Evolutionary conservation across 2,329 filamentous ascomycete species (phyloP).

Genomic region (Fusarium sp.): DNA sequence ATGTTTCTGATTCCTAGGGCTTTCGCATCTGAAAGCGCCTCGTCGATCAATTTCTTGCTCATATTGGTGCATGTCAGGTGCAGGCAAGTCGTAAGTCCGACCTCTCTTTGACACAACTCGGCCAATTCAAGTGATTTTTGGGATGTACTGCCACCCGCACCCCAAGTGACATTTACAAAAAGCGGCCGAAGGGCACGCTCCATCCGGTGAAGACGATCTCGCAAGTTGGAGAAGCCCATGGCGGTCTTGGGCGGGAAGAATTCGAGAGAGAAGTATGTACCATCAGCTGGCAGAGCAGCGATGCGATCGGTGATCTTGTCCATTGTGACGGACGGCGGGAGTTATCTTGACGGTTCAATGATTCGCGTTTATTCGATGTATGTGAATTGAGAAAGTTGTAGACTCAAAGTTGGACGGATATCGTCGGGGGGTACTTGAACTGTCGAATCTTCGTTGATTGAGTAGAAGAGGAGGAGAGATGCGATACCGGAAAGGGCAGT

Average conservation of each 20-base stretch:
- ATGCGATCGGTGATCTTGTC: slow-evolving; percentile 97
- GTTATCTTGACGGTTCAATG: neutral
- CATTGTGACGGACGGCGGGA: slow-evolving; percentile 57
- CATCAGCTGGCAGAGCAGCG: slow-evolving; percentile 82
- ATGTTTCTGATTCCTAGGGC: slow-evolving; percentile 93
- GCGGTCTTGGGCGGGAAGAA: slow-evolving; percentile 99
- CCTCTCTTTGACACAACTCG: slow-evolving; percentile 91
- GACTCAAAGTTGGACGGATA: slow-evolving; percentile 18
- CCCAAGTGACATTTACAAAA: slow-evolving; percentile 98
- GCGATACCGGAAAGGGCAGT: slow-evolving; percentile 6
- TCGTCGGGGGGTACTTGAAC: slow-evolving; percentile 17
- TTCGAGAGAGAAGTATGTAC: slow-evolving; percentile 93
- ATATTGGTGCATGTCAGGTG: slow-evolving; percentile 99
- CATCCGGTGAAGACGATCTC: slow-evolving; percentile 94
- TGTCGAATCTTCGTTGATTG: neutral
- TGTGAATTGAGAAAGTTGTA: neutral
- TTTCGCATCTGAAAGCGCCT: slow-evolving; percentile 90
- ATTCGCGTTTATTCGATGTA: neutral
- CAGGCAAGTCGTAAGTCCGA: slow-evolving; percentile 92
- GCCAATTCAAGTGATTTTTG: slow-evolving; percentile 92
- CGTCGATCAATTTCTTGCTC: slow-evolving; percentile 85
- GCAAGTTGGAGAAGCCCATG: slow-evolving; percentile 94
- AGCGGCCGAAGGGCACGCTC: slow-evolving; percentile 87
- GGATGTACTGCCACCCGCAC: slow-evolving; percentile 91
- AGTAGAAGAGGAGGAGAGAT: neutral